Conservation (phyloP, 1,284 basidiomycete species). For the Trametes hirsuta region DNA sequence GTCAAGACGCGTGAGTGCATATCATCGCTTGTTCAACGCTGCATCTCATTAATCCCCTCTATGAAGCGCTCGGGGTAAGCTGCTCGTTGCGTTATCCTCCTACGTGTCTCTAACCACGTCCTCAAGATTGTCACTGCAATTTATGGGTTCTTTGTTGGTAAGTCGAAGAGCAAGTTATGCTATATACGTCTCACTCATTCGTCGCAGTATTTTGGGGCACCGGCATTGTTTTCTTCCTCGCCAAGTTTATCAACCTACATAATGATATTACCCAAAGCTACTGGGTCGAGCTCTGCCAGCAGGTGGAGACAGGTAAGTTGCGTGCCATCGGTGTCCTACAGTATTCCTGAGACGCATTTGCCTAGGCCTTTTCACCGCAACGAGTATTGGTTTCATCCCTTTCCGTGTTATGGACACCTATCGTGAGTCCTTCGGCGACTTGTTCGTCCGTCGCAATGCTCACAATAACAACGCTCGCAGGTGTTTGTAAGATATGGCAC, state of each 20-base stretch:
- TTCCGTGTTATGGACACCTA: slow-evolving; percentile 80
- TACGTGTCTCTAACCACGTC: neutral
- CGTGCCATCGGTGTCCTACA: neutral
- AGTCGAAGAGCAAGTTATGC: slow-evolving; percentile 23
- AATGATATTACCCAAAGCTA: slow-evolving; percentile 65
- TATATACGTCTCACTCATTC: neutral
- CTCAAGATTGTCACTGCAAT: slow-evolving; percentile 70
- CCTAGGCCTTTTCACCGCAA: slow-evolving; percentile 77
- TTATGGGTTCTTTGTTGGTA: slow-evolving; percentile 79
- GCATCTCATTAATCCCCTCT: neutral
- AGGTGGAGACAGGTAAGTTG: slow-evolving; percentile 70
- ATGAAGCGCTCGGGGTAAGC: slow-evolving; percentile 26
- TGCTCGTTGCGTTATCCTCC: neutral
- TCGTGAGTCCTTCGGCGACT: slow-evolving; percentile 49
- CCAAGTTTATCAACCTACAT: slow-evolving; percentile 70
- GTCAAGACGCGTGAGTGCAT: slow-evolving; percentile 73
- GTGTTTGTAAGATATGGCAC: slow-evolving; percentile 75
- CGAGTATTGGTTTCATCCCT: slow-evolving; percentile 76
- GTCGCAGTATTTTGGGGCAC: slow-evolving; percentile 71
- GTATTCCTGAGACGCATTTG: neutral
- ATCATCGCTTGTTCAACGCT: neutral
- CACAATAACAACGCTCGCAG: slow-evolving; percentile 36
- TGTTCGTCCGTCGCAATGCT: neutral
- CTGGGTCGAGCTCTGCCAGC: slow-evolving; percentile 80
- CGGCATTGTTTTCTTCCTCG: slow-evolving; percentile 79